Conservation (phyloP, 805 yeast genomes). For the Candida morakotiae region DNA sequence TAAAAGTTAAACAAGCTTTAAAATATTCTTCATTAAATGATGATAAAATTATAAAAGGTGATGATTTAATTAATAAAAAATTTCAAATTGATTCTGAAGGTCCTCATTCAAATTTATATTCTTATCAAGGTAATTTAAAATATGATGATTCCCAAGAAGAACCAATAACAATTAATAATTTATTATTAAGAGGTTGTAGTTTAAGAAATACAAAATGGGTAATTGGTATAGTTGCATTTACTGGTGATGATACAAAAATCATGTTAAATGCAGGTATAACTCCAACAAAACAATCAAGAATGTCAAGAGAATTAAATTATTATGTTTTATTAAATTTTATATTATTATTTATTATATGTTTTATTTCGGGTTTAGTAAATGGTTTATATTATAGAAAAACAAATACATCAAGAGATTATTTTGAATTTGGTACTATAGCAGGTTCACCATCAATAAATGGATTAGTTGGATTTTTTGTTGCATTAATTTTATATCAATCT, state of each 20-base stretch:
- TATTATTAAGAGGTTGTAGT: constrained; percentile 72
- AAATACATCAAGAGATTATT: constrained; percentile 53
- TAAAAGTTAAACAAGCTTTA: constrained; percentile 72
- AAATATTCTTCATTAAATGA: constrained; percentile 54
- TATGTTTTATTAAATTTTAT: constrained; percentile 66
- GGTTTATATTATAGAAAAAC: constrained; percentile 55
- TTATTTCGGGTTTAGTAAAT: constrained; percentile 65
- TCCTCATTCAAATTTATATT: constrained; percentile 74
- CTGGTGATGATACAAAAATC: constrained; percentile 77
- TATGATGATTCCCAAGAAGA: constrained; percentile 50
- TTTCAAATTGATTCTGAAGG: constrained; percentile 81
- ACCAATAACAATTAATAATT: constrained; percentile 64
- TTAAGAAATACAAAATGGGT: constrained; percentile 82
- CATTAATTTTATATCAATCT: constrained; percentile 71
- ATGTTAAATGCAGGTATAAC: constrained; percentile 79
- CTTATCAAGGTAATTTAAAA: constrained; percentile 65
- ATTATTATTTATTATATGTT: constrained; percentile 61
- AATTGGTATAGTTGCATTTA: constrained; percentile 69
- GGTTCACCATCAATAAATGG: constrained; percentile 66
- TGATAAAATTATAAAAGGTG: constrained; percentile 35
- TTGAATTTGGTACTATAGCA: constrained; percentile 68
- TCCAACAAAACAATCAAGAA: constrained; percentile 72
- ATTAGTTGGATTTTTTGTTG: constrained; percentile 68
- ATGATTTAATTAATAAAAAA: constrained; percentile 35
- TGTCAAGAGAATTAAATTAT: constrained; percentile 66